A percentile compares a stretch with the other conserved stretches of the same genome.
Conservation (phyloP, 805 yeast species). For the Yamadazyma paraphyllophila region DNA sequence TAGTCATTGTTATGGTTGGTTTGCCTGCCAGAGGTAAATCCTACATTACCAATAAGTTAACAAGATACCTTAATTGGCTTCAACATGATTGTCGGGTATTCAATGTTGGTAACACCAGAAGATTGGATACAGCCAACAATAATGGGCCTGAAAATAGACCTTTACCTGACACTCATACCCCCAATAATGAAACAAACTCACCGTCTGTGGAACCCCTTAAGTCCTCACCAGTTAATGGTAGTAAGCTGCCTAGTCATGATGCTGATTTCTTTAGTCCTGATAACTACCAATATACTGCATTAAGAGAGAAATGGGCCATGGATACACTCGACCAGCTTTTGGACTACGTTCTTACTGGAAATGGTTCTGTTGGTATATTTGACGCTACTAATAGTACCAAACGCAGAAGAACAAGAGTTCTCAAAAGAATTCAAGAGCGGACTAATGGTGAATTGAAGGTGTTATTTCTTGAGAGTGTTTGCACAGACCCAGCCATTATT, state of each 20-base stretch:
- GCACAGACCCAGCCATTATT: conserved; percentile 74
- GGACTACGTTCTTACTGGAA: conserved; percentile 74
- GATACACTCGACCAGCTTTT: conserved; percentile 83
- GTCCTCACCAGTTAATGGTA: conserved; percentile 2
- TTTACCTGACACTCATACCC: conserved; percentile 41
- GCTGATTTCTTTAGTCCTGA: conserved; percentile 87
- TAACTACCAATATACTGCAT: conserved; percentile 57
- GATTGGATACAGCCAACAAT: conserved; percentile 60
- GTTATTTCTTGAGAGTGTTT: conserved; percentile 80
- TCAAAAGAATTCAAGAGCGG: conserved; percentile 54
- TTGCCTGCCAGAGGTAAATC: conserved; percentile 94
- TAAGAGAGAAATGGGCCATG: conserved; percentile 95
- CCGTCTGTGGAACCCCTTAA: conserved; percentile 11
- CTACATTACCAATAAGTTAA: conserved; percentile 85
- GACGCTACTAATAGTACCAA: conserved; percentile 82
- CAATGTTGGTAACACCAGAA: conserved; percentile 92
- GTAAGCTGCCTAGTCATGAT: conserved; percentile 44
- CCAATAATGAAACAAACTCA: conserved; percentile 25
- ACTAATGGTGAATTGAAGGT: conserved; percentile 68
- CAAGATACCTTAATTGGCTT: conserved; percentile 89
- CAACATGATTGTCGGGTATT: conserved; percentile 89
- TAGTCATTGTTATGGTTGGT: conserved; percentile 96
- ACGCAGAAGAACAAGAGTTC: conserved; percentile 56
- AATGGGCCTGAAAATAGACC: conserved; percentile 73
- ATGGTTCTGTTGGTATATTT: conserved; percentile 90